These are phyloP conservation scores for Thalassiosira hispida DNA, from an alignment of 352 stramenopile genomes.

Conservation along the genomic window DNA sequence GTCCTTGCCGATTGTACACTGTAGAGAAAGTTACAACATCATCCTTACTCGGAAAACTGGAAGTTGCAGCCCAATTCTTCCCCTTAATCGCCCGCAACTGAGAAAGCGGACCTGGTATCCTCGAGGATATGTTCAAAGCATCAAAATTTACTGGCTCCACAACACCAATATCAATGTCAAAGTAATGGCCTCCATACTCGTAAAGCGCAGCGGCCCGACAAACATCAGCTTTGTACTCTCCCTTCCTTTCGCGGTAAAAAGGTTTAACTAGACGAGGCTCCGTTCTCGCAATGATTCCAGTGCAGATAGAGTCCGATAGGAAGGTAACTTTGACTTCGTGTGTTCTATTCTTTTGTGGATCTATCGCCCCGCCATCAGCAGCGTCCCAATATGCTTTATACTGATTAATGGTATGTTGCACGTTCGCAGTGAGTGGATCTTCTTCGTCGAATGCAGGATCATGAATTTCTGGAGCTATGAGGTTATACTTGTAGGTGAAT, in stretches of 20 bases:
- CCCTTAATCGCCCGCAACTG: not conserved
- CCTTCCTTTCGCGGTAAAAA: slow-evolving; percentile 40
- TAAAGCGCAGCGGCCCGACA: slow-evolving; percentile 53
- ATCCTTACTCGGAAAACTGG: not conserved
- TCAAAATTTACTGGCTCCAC: slow-evolving; percentile 1
- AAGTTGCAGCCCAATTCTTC: not conserved
- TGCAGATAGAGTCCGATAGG: slow-evolving; percentile 41
- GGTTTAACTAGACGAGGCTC: slow-evolving; percentile 44
- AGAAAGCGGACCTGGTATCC: not conserved
- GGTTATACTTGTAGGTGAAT: slow-evolving; percentile 59
- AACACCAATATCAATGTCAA: slow-evolving; percentile 32
- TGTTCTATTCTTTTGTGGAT: not conserved
- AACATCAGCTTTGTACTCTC: slow-evolving; percentile 56
- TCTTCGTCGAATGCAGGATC: slow-evolving; percentile 21
- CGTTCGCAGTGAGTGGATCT: slow-evolving; percentile 39
- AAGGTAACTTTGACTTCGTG: slow-evolving; percentile 37
- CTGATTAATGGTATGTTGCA: slow-evolving; percentile 41
- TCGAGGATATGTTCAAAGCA: not conserved
- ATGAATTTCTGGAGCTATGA: slow-evolving; percentile 25
- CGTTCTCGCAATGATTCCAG: slow-evolving; percentile 34
- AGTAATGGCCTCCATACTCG: slow-evolving; percentile 50
- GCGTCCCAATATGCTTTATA: slow-evolving; percentile 42
- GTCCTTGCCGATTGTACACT: not conserved
- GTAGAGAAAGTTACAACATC: not conserved
- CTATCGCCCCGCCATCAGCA: not conserved